Conservation (phyloP, 805 yeast species). For the Middelhovenomyces tepae region DNA sequence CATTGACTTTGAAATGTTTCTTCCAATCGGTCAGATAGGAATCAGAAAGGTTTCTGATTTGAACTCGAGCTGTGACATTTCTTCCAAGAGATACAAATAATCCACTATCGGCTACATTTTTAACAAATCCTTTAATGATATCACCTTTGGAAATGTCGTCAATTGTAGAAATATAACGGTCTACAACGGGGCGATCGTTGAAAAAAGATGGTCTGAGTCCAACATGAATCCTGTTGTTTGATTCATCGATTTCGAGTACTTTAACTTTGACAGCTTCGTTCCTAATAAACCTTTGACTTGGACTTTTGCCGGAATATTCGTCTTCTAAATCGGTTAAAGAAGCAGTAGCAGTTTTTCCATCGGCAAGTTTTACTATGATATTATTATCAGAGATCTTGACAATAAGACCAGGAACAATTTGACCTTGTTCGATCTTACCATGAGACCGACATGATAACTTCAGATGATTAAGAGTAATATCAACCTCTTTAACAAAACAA, state of each 20-base stretch:
- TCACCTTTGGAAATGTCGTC: slow-evolving; percentile 59
- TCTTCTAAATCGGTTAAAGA: too few relatives aligned
- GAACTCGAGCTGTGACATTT: slow-evolving; percentile 65
- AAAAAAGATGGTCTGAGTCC: slow-evolving; percentile 43
- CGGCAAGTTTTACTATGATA: slow-evolving; percentile 12
- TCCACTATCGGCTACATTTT: slow-evolving; percentile 63
- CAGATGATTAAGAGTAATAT: slow-evolving; percentile 43
- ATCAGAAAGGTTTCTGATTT: slow-evolving; percentile 75
- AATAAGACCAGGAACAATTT: slow-evolving; percentile 12
- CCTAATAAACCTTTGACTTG: slow-evolving; percentile 7
- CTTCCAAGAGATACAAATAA: slow-evolving; percentile 70
- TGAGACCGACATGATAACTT: slow-evolving; percentile 40
- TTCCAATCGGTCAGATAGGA: slow-evolving; percentile 82
- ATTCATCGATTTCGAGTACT: slow-evolving; percentile 34
- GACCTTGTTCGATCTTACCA: slow-evolving; percentile 14
- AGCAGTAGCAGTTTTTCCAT: slow-evolving; percentile 25
- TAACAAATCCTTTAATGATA: slow-evolving; percentile 73
- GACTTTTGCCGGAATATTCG: slow-evolving; percentile 5
- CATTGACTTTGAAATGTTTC: slow-evolving; percentile 58
- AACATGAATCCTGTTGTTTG: slow-evolving; percentile 48
- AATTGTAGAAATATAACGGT: slow-evolving; percentile 39
- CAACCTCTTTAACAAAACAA: slow-evolving; percentile 46
- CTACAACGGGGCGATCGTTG: slow-evolving; percentile 33
- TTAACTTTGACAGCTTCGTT: slow-evolving; percentile 17
- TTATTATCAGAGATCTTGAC: slow-evolving; percentile 31